Evolutionary conservation across 2,329 filamentous ascomycete species (phyloP), one percentile per base, ranked within the genome.

Genomic region (Xylaria sp.): DNA sequence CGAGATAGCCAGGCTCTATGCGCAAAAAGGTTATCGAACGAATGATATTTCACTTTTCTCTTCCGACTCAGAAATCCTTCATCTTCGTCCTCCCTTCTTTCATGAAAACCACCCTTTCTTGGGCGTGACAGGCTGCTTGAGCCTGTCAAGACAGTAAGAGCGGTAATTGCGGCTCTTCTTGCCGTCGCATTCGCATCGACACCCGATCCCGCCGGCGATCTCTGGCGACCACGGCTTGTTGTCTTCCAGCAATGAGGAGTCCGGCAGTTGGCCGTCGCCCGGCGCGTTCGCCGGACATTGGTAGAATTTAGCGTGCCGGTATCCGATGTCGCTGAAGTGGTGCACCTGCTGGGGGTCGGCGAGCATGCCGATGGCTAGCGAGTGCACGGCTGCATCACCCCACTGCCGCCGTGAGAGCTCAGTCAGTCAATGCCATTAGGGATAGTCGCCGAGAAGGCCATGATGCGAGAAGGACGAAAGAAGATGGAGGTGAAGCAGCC

Each of bases 311-410:
- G 79, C 79, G 70, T 84, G 82, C 37, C 79, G 76, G 72, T 84
- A 84, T 39, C 82, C 82, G 63, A 84, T 79, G 69, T 84, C 82
- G 63, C 80, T 78, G 64, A 84, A 84, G 70, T 84, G 82, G 69
- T 84, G 82, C 23, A 84, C 78, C 65, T 81, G 76, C 12, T 77
- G 73, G 12, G 82, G 78, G 48, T 80, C 77, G 34, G 82, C 77
- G 20, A 83, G 78, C 79, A 84, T 80, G 60, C 77, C 81, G 28
- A 83, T 76, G 1, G 82, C 82, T 4, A 84, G 78, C 2, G 81
- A 82, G 66, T 84, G 83, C 4, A 84, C 80, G 0, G 82, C 79
- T 12, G 83, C 82, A 56, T 84, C 83, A 50, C 83, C 83, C 82
- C 82, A 84, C 78, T 82, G 62, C 41, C 20, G 6, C 3, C 8